phyloP scores from a whole-genome alignment of 1,284 basidiomycete genomes.

The Papiliotrema fonsecae region DNA sequence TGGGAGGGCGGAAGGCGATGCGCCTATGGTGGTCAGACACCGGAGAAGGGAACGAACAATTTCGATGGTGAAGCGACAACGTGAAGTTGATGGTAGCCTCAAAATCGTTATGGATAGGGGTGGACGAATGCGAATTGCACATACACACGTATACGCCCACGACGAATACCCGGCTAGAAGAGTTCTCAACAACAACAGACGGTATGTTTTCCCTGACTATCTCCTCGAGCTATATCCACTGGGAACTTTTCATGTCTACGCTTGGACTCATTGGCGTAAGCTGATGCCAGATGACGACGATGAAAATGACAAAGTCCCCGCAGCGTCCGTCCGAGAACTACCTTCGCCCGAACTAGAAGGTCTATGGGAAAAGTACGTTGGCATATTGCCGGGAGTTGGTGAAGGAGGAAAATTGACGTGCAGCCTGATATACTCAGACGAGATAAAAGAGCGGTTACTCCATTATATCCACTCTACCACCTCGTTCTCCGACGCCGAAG shows the following conservation, averaged over 20 bases:
- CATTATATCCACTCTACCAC: slow-evolving; percentile 93
- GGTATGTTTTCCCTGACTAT: slow-evolving; percentile 32
- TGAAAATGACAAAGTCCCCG: slow-evolving; percentile 69
- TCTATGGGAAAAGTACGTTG: slow-evolving; percentile 61
- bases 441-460: slow-evolving; percentile 81
- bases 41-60: too few relatives aligned
- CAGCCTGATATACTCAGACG: slow-evolving; percentile 81
- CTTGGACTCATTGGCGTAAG: not conserved
- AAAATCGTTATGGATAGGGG: not conserved
- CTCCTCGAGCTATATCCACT: not conserved
- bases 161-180: slow-evolving; percentile 65
- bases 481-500: slow-evolving; percentile 76
- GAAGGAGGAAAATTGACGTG: too few relatives aligned
- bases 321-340: slow-evolving; percentile 79
- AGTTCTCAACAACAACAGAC: slow-evolving; percentile 59
- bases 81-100: not conserved
- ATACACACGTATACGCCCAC: slow-evolving; percentile 84
- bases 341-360: slow-evolving; percentile 80
- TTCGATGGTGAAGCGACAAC: too few relatives aligned
- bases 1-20: too few relatives aligned
- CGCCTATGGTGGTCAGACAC: too few relatives aligned
- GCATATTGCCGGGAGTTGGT: not conserved
- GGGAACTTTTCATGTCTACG: too few relatives aligned
- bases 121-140: slow-evolving; percentile 52
- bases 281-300: slow-evolving; percentile 46